Evolutionary conservation across 345 rosid genomes (phyloP).

Genomic region (Eucalyptus curtisii): DNA sequence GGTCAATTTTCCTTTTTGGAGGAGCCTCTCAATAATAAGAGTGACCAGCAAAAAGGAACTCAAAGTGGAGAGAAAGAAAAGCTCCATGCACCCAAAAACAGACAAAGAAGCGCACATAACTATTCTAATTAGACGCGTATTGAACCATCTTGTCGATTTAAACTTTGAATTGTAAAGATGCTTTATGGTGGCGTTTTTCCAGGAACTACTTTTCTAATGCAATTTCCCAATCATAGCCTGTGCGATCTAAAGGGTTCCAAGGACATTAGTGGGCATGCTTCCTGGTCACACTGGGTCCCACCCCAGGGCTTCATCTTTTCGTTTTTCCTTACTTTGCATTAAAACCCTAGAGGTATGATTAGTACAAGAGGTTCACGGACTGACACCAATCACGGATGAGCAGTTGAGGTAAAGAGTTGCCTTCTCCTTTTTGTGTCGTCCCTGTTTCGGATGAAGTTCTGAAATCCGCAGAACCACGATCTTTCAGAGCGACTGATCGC

Average conservation of each 20-base stretch:
- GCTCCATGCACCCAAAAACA: not conserved
- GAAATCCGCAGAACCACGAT: not conserved
- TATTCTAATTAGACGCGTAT: not conserved
- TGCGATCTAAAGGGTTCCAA: not conserved
- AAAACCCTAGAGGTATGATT: not conserved
- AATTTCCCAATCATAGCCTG: not conserved
- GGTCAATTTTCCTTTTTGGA: not conserved
- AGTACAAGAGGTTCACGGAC: not conserved
- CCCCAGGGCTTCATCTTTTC: not conserved
- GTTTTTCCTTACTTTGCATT: not conserved
- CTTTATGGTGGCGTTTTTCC: not conserved
- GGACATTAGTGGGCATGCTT: not conserved
- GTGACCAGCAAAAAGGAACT: not conserved
- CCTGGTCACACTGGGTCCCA: not conserved
- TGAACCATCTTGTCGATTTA: not conserved
- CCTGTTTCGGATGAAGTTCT: not conserved
- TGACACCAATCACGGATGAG: not conserved
- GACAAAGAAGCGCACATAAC: not conserved
- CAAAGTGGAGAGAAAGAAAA: not conserved
- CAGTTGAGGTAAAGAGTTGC: not conserved
- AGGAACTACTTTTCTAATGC: not conserved
- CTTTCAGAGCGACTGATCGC: not conserved
- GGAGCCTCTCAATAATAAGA: not conserved
- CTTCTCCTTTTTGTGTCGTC: not conserved
- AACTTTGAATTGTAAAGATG: not conserved